These are phyloP conservation scores for Saccharomyces kudriavzevii DNA, from an alignment of 805 yeast species.

Conservation along the genomic window DNA sequence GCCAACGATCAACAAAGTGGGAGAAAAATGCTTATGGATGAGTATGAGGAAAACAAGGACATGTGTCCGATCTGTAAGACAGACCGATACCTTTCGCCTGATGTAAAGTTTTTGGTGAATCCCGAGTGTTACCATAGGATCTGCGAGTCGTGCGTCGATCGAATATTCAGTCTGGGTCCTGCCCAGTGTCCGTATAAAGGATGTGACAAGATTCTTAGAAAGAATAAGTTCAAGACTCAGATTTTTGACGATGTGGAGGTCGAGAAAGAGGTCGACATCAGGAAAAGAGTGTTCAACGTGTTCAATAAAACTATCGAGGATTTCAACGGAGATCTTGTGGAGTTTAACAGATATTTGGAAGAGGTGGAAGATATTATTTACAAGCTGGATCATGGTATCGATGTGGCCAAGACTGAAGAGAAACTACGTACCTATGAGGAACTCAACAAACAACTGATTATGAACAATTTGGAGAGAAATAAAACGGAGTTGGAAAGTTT, in stretches of 20 bases:
- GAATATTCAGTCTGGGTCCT: constrained; percentile 90
- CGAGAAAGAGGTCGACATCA: constrained; percentile 85
- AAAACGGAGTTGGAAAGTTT: constrained; percentile 64
- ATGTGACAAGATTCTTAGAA: constrained; percentile 80
- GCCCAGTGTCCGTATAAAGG: constrained; percentile 93
- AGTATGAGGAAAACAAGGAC: constrained; percentile 52
- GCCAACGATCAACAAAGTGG: not conserved
- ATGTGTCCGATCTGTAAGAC: constrained; percentile 98
- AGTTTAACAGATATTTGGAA: constrained; percentile 73
- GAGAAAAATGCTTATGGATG: constrained; percentile 23
- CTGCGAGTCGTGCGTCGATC: constrained; percentile 93
- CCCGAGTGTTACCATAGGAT: constrained; percentile 98
- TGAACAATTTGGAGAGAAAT: constrained; percentile 65
- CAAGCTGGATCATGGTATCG: constrained; percentile 62
- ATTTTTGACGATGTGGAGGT: constrained; percentile 84
- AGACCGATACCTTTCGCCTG: constrained; percentile 86
- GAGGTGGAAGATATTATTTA: constrained; percentile 73
- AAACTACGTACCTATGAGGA: constrained; percentile 61
- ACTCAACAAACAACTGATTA: constrained; percentile 64
- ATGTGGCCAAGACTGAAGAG: constrained; percentile 60
- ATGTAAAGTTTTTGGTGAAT: constrained; percentile 83
- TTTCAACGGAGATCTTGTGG: constrained; percentile 47
- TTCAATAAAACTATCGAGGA: constrained; percentile 77
- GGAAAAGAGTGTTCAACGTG: constrained; percentile 66
- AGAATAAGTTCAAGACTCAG: constrained; percentile 85